Base-by-base conservation (phyloP, 1,139 yeast genomes). In the Debaryomyces robertsiae region DNA sequence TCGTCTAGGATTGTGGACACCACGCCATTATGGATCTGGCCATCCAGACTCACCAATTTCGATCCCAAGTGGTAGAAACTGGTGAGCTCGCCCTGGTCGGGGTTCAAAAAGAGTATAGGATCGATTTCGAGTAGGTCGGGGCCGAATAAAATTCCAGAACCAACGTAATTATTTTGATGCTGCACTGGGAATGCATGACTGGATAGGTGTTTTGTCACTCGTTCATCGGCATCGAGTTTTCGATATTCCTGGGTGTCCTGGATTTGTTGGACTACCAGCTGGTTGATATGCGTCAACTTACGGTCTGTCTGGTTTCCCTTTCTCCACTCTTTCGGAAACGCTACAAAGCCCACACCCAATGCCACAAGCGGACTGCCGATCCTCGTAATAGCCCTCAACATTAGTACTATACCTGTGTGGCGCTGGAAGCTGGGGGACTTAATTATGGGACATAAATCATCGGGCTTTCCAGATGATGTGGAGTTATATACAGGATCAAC, bases 1-100 rank as follows among this genome's bases (percentile, higher is more conserved):
- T 93, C 98, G 60, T 93, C 98, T 36, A 93, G 55, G 28, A 93
- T 65, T 2, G 96, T 84, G 1, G 96, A 80, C 2, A 91, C 65
- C 3, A 91, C 73, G 0, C 98, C 98, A 49, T 93, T 91, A 56
- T 93, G 98, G 24, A 93, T 77, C 40, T 81, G 79, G 0, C 89
- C 89, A 44, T 81, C 85, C 47, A 81, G 80, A 35, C 87, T 85
- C 7, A 82, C 72, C 28, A 91, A 61, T 34, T 75, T 73, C 3
- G 68, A 60, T 0, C 97, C 97, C 38, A 90, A 61, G 52, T 87
- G 89, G 55, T 82, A 82, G 55, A 85, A 82, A 5, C 81, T 78
- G 4, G 73, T 72, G 43, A 84, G 53, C 47, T 77, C 76, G 2
- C 79, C 78, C 1, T 67, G 63, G 11, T 63, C 50, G 11, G 61